Evolutionary conservation across 2,329 filamentous ascomycete genomes (phyloP), one percentile per base, ranked within the genome.

Genomic region (Calonectria hawksworthii): DNA sequence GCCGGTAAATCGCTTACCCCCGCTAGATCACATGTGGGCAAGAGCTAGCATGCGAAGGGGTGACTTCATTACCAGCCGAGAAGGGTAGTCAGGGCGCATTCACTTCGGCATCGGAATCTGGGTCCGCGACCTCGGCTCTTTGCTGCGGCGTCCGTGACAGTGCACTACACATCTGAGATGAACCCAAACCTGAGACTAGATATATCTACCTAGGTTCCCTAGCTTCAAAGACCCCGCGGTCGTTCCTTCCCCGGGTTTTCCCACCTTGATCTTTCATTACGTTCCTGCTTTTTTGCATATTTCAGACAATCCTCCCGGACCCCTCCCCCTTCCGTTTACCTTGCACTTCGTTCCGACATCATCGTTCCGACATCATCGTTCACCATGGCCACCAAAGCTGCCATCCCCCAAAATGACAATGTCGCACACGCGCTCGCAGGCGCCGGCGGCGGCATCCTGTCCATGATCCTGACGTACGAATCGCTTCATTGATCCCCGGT

Each of bases 401-500:
- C 92, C 61, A 88, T 94, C 59, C 95, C 96, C 76, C 95, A 98
- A 83, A 97, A 96, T 84, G 96, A 99, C 89, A 98, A 98, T 89
- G 95, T 99, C 83, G 96, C 96, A 72, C 96, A 99, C 87, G 96
- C 96, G 75, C 92, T 99, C 74, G 95, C 96, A 72, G 96, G 96
- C 79, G 95, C 96, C 66, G 97, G 97, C 80, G 97, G 97, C 79
- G 97, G 97, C 74, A 93, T 99, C 73, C 88, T 99, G 74, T 98
- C 97, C 80, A 99, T 99, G 95, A 92, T 96, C 80, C 87, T 99
- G 86, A 99, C 97, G 93, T 98, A 91, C 77, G 89, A 67, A 50
- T 61, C 21, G 65, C 50, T n/a, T 16, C 63, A 36, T 56, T 18
- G 30, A 26, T 41, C 28, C 36, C 30, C n/a, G 28, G 26, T 30